Evolutionary conservation across 176 grass and related monocot species (phyloP).

Genomic region (Microstegium vimineum): DNA sequence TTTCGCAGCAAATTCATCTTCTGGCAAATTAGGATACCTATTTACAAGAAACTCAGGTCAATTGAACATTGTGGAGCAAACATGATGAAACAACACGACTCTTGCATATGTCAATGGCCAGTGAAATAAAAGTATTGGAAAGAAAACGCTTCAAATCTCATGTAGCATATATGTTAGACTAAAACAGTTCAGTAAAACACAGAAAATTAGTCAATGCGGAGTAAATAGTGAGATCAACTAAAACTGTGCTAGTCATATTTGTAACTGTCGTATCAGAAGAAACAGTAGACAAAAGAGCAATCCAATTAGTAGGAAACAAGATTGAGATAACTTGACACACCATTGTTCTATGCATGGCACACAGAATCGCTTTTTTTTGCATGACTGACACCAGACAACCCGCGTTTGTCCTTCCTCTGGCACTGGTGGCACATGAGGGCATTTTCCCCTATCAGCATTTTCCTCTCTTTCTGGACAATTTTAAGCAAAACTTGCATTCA

Average conservation of each 20-base stretch:
- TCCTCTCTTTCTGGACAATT: too few species aligned
- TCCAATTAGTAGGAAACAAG: too few species aligned
- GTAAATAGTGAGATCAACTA: neutral
- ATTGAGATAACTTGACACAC: too few species aligned
- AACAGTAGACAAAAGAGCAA: neutral
- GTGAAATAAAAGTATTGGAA: neutral
- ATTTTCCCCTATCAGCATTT: too few species aligned
- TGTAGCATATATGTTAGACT: neutral
- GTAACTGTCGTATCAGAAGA: neutral
- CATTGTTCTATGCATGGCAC: too few species aligned
- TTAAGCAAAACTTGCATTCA: too few species aligned
- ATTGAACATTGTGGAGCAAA: neutral
- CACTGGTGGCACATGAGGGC: too few species aligned
- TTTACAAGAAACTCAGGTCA: constrained; percentile 7
- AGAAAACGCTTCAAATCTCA: neutral
- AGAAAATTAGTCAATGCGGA: neutral
- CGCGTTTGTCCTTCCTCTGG: too few species aligned
- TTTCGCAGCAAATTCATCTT: too few species aligned
- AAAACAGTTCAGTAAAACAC: neutral
- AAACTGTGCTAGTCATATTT: neutral
- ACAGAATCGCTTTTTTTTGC: too few species aligned
- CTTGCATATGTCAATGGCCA: neutral
- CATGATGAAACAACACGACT: neutral
- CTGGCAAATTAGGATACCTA: neutral
- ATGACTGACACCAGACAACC: too few species aligned